These are phyloP conservation scores for Scolecobasidium constrictum DNA, from an alignment of 2,329 filamentous ascomycete species.

Conservation along the genomic window DNA sequence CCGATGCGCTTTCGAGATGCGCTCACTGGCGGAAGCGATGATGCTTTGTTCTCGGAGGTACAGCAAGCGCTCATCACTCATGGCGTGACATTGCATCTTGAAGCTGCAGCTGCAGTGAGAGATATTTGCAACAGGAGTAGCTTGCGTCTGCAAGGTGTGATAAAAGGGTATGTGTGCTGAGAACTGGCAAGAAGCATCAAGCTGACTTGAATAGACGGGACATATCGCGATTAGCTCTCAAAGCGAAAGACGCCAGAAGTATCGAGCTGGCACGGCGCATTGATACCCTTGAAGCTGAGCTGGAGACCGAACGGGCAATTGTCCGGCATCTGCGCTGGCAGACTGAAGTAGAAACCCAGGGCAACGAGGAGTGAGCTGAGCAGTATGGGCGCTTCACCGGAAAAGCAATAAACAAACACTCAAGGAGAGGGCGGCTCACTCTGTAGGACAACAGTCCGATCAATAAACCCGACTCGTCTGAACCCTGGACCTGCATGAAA, in stretches of 20 bases:
- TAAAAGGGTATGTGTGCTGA: conserved; percentile 33
- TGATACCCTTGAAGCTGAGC: conserved; percentile 43
- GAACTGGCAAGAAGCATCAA: background rate
- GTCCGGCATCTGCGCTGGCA: conserved; percentile 23
- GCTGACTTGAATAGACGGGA: conserved; percentile 35
- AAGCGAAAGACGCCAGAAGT: conserved; percentile 53
- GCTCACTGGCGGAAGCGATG: background rate
- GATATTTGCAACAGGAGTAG: conserved; percentile 35
- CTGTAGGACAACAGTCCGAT: too few relatives aligned
- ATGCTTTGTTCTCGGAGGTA: background rate
- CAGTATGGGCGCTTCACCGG: too few relatives aligned
- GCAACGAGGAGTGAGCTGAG: background rate
- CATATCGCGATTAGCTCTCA: conserved; percentile 49
- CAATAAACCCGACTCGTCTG: too few relatives aligned
- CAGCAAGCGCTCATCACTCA: background rate
- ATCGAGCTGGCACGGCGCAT: conserved; percentile 57
- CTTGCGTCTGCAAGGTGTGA: conserved; percentile 48
- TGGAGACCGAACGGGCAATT: conserved; percentile 40
- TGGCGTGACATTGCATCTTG: background rate
- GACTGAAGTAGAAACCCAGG: background rate
- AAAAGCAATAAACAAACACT: too few relatives aligned
- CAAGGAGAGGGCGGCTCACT: too few relatives aligned
- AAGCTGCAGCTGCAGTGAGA: conserved; percentile 12
- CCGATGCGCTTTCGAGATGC: conserved; percentile 20
- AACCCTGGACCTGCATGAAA: too few relatives aligned